phyloP scores from a whole-genome alignment of 2,329 filamentous ascomycete species.

The Neonectria hederae region DNA sequence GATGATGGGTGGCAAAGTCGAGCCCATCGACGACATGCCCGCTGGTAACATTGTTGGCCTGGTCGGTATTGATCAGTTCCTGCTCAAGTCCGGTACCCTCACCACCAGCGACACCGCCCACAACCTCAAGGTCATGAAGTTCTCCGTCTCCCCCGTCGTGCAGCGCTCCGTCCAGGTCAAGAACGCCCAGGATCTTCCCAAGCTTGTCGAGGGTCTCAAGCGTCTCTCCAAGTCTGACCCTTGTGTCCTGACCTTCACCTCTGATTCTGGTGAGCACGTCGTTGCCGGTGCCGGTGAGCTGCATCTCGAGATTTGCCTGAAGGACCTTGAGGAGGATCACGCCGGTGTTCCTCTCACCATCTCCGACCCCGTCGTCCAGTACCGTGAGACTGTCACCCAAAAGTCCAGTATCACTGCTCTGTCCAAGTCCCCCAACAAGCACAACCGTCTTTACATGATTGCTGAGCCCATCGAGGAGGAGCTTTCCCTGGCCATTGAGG shows the following conservation, averaged over 20 bases:
- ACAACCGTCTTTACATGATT: slow-evolving; percentile 99
- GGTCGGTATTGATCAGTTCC: slow-evolving; percentile 99
- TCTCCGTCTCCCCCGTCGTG: slow-evolving; percentile 99
- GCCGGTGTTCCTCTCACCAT: slow-evolving; percentile 97
- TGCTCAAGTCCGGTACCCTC: slow-evolving; percentile 99
- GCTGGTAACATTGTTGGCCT: slow-evolving; percentile 99
- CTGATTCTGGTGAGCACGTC: slow-evolving; percentile 96
- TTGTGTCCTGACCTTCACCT: slow-evolving; percentile 92
- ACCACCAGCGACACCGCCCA: slow-evolving; percentile 97
- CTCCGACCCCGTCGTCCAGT: slow-evolving; percentile 97
- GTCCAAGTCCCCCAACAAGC: slow-evolving; percentile 99
- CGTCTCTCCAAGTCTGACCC: slow-evolving; percentile 99
- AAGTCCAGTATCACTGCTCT: slow-evolving; percentile 95
- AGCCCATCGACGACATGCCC: slow-evolving; percentile 98
- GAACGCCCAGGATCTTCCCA: slow-evolving; percentile 99
- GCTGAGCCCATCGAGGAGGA: slow-evolving; percentile 94
- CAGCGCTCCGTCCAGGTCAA: slow-evolving; percentile 99
- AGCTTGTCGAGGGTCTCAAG: slow-evolving; percentile 99
- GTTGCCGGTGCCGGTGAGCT: slow-evolving; percentile 99
- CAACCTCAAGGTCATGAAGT: slow-evolving; percentile 99
- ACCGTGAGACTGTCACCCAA: slow-evolving; percentile 91
- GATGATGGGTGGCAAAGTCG: slow-evolving; percentile 99
- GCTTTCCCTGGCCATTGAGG: slow-evolving; percentile 88
- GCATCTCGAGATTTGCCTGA: slow-evolving; percentile 99
- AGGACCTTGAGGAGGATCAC: slow-evolving; percentile 99